Percentiles rank a stretch among this genome's conserved stretches.
Conservation (phyloP, 805 yeast species). For the Torulaspora delbrueckii region DNA sequence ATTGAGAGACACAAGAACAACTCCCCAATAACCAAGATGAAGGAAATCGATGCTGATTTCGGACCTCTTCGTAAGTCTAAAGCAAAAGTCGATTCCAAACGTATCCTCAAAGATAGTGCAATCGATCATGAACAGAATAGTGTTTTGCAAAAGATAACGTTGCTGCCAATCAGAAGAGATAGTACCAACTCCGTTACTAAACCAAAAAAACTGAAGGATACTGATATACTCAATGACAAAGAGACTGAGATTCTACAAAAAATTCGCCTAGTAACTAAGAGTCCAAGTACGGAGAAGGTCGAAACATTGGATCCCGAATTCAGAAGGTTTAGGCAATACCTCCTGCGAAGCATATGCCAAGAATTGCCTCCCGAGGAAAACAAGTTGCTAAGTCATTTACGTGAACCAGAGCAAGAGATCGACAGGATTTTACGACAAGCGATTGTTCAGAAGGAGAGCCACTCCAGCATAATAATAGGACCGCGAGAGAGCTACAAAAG, state of each 20-base stretch:
- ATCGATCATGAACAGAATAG: constrained; percentile 21
- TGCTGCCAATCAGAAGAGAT: constrained; percentile 19
- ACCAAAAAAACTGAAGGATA: not conserved
- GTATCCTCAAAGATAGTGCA: constrained; percentile 25
- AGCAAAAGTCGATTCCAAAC: constrained; percentile 18
- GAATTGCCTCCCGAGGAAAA: constrained; percentile 21
- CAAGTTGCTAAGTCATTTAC: constrained; percentile 20
- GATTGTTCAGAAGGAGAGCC: constrained; percentile 64
- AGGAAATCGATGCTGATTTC: constrained; percentile 24
- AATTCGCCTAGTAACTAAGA: constrained; percentile 7
- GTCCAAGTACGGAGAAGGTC: not conserved
- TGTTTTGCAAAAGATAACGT: constrained; percentile 13
- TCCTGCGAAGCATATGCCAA: constrained; percentile 24
- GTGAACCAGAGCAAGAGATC: constrained; percentile 41
- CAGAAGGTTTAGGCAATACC: constrained; percentile 16
- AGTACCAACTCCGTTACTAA: not conserved
- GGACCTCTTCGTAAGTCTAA: constrained; percentile 27
- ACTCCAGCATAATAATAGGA: constrained; percentile 75
- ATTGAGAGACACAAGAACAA: not conserved
- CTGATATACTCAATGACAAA: not conserved
- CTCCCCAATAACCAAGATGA: not conserved
- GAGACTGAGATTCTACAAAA: constrained; percentile 9
- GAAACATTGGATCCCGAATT: constrained; percentile 16
- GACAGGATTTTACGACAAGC: constrained; percentile 59
- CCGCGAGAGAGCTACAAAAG: constrained; percentile 78